phyloP scores from a whole-genome alignment of 176 grass and related monocot species.

The Musa itinerans region DNA sequence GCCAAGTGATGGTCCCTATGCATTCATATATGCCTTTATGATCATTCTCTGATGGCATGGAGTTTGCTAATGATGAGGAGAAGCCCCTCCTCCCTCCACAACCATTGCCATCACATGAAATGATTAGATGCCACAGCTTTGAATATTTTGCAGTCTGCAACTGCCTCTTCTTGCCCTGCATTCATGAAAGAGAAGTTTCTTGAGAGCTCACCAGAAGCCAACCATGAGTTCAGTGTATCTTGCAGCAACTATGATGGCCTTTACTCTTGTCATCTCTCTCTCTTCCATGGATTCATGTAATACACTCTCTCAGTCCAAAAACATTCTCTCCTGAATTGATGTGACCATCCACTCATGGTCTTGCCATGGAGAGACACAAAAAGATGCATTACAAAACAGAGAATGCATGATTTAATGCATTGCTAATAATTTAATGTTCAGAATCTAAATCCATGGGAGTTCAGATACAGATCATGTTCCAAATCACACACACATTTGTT shows the following conservation, averaged over 20 bases:
- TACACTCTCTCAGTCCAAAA: background rate
- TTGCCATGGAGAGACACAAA: no score
- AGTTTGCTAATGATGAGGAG: constrained; percentile 22
- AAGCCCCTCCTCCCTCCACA: background rate
- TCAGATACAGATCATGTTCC: background rate
- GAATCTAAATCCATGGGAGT: constrained; percentile 10
- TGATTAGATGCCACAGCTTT: constrained; percentile 62
- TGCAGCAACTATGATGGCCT: constrained; percentile 19
- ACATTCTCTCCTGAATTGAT: no score
- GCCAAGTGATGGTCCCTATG: background rate
- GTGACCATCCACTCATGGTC: no score
- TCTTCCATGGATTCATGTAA: background rate
- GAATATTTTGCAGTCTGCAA: constrained; percentile 3
- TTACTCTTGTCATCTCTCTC: no score
- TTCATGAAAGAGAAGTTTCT: constrained; percentile 23
- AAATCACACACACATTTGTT: constrained; percentile 1
- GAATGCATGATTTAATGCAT: no score
- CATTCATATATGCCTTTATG: background rate
- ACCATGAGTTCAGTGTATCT: constrained; percentile 70
- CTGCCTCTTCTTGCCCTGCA: constrained; percentile 17
- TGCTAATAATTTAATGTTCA: no score
- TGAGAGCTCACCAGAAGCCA: constrained; percentile 23
- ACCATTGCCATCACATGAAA: constrained; percentile 39
- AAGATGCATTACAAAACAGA: no score
- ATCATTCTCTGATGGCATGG: constrained; percentile 17